phyloP scores from a whole-genome alignment of 139 green algal species.

The Volvox reticuliferus region DNA sequence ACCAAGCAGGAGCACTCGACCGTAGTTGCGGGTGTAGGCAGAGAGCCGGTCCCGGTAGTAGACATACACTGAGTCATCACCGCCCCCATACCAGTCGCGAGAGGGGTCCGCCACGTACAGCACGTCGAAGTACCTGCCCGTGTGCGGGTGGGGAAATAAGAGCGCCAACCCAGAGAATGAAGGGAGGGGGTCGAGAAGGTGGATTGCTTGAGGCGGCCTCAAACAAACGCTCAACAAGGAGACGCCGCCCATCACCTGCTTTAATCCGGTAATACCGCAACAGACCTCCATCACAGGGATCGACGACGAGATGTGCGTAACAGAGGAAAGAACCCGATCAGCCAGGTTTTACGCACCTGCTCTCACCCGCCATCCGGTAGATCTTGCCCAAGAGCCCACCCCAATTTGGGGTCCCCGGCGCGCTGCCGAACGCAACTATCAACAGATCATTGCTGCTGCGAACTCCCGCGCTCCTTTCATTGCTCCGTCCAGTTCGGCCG shows the following conservation, averaged over 20 bases:
- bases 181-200: too few relatives aligned
- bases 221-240: too few relatives aligned
- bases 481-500: neutral
- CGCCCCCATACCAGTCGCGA: slow-evolving; percentile 82
- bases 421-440: slow-evolving; percentile 93
- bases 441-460: slow-evolving; percentile 63
- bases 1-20: slow-evolving; percentile 86
- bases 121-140: slow-evolving; percentile 79
- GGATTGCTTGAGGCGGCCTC: too few relatives aligned
- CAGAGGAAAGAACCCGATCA: too few relatives aligned
- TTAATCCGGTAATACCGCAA: too few relatives aligned
- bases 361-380: slow-evolving; percentile 34
- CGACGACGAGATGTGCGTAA: too few relatives aligned
- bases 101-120: slow-evolving; percentile 87
- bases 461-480: slow-evolving; percentile 75
- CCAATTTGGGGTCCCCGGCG: slow-evolving; percentile 96
- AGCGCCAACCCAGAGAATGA: too few relatives aligned
- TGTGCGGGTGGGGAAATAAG: too few relatives aligned
- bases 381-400: slow-evolving; percentile 81
- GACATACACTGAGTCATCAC: slow-evolving; percentile 56
- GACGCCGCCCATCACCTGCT: too few relatives aligned
- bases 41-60: slow-evolving; percentile 45
- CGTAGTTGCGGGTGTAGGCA: slow-evolving; percentile 49
- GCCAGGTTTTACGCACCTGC: neutral
- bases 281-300: too few relatives aligned